Conservation (phyloP, 257 asterid genomes). For the Thymus mandschuricus region DNA sequence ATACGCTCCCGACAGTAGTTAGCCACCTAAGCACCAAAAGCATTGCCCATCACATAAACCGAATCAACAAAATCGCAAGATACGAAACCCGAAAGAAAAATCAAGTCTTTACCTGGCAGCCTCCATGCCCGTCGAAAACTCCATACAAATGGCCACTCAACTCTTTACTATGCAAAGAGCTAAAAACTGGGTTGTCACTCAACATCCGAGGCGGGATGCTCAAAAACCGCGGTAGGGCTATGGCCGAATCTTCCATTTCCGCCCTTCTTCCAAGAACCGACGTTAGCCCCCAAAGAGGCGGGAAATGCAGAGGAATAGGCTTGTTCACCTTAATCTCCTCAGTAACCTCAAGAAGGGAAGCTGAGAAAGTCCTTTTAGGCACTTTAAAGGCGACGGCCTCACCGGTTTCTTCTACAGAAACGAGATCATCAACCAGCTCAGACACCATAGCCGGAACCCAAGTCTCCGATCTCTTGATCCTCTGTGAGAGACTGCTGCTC, state of each 20-base stretch:
- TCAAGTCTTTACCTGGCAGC: conserved; percentile 60
- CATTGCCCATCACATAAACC: background rate
- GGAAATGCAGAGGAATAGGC: conserved; percentile 41
- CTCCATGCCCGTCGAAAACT: conserved; percentile 97
- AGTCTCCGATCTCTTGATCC: conserved; percentile 34
- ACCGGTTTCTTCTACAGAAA: conserved; percentile 30
- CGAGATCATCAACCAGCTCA: conserved; percentile 42
- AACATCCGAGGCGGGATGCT: conserved; percentile 64
- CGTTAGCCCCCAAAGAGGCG: conserved; percentile 80
- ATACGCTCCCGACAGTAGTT: conserved; percentile 69
- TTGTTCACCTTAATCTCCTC: conserved; percentile 46
- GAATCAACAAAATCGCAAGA: background rate
- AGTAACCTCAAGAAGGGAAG: conserved; percentile 49
- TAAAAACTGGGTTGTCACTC: conserved; percentile 42
- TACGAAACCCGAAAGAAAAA: background rate
- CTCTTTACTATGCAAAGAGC: conserved; percentile 38
- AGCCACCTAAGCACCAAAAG: conserved; percentile 60
- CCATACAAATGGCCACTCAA: conserved; percentile 68
- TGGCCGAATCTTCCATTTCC: conserved; percentile 85
- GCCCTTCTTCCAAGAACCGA: conserved; percentile 70
- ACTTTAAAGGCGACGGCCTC: conserved; percentile 32
- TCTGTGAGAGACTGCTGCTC: conserved; percentile 34
- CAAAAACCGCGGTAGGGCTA: conserved; percentile 62
- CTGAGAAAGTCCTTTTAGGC: conserved; percentile 44
- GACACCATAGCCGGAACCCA: conserved; percentile 36